Evolutionary conservation across 164 flowering plant genomes (phyloP).

Genomic region (Sedum album): DNA sequence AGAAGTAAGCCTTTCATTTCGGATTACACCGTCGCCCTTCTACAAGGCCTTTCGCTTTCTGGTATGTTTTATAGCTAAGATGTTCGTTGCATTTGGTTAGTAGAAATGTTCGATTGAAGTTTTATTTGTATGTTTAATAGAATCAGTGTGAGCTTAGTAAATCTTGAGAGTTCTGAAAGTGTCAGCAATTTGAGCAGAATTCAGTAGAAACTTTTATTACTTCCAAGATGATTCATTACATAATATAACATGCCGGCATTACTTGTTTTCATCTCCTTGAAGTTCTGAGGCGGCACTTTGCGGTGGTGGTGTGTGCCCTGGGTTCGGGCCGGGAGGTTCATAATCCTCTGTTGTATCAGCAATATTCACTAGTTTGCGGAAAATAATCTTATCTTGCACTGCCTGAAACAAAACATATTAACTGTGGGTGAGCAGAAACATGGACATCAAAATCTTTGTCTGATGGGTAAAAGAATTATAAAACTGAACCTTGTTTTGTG

Average conservation of each 20-base stretch:
- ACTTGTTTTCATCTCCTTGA: not conserved
- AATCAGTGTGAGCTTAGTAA: not conserved
- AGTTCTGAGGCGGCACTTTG: not conserved
- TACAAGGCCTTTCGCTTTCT: not conserved
- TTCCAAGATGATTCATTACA: no score
- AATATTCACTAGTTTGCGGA: not conserved
- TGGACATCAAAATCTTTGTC: no score
- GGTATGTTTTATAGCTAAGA: slow-evolving; percentile 1
- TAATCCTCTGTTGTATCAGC: not conserved
- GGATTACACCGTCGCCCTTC: not conserved
- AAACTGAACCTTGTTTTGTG: not conserved
- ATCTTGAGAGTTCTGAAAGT: no score
- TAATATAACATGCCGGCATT: no score
- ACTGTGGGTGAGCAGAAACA: no score
- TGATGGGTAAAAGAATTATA: no score
- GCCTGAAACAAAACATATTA: not conserved
- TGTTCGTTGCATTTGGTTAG: not conserved
- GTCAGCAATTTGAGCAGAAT: no score
- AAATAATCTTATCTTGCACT: not conserved
- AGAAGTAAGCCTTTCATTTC: not conserved
- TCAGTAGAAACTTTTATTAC: no score
- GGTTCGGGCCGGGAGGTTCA: not conserved
- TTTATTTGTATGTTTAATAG: not conserved
- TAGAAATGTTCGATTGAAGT: not conserved
- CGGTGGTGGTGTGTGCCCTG: not conserved